Base-by-base conservation (phyloP, 1,139 yeast species). In the Pichia sp. region DNA sequence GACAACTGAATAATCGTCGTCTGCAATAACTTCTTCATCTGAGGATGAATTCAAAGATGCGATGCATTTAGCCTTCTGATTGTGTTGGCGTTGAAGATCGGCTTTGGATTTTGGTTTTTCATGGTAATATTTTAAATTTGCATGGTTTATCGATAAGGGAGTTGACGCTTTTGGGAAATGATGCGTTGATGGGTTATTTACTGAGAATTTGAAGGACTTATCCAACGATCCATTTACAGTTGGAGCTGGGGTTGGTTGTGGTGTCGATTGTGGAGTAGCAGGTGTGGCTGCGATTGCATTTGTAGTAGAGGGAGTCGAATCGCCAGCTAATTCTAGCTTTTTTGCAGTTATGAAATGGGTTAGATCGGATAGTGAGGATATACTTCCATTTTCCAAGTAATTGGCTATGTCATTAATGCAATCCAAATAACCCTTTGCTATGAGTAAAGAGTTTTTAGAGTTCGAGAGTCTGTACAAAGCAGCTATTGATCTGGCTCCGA, bases 401-500 rank as follows among this genome's bases (percentile, higher is more conserved):
- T 73, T 62, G 2, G 80, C 56, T 22, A 81, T 56, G 51, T 82
- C 87, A 48, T 81, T 75, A 8, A 82, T 55, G 56, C 85, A 80
- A 34, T 73, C 75, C 39, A 80, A 59, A 53, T 81, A 82, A 0
- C 88, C 88, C 50, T 72, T 73, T 39, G 74, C 70, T 42, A 71
- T 71, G 22, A 75, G 58, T 36, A 76, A 53, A 5, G 72, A 63
- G 30, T 67, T 71, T 34, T 76, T 69, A 40, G 72, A 70, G 47
- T 75, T 73, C 17, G 84, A 73, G 10, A 79, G 60, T 45, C 85
- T 68, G 57, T 81, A 82, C 11, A 82, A 66, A 1, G 82, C 72
- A 3, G 87, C 84, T 36, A 82, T 84, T 3, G 85, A 77, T 49
- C 78, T 73, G 28, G 87, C 87, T 10, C 87, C 87, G 45, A 70